Base-by-base conservation (phyloP, 106 monocot genomes). In the Alisma plantagoaquatica region DNA sequence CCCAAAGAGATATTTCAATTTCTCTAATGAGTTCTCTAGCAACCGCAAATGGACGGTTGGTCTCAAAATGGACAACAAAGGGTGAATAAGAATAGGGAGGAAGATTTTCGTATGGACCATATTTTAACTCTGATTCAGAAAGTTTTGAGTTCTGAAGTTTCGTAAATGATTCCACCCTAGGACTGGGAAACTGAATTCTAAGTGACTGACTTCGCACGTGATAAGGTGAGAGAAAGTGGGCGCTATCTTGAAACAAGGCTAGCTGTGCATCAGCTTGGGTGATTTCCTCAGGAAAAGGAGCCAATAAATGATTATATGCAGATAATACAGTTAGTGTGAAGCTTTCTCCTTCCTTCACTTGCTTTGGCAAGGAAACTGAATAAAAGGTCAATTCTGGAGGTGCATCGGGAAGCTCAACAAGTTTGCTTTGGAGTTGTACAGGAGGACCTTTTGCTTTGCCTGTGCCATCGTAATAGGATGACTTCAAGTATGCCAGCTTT, bases 1-100 rank as follows among this genome's bases (percentile, higher is more conserved):
- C 96, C 96, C 96, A 98, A 53, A 89, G 96, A 24, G 96, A 98
- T 59, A 98, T 71, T 60, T 98, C 96, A 57, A 98, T 85, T 46
- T 98, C 96, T 43, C 89, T 72, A 19, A 75, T 23, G 30, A 98
- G 60, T 67, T 82, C 65, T 43, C 74, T 62, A 67, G 69, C 89
- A 66, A 98, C 78, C 26, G 69, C 67, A 78, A 98, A 98, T 63
- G 96, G 88, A 54, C 64, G 29, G 41, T 82, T 89, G 69, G 81
- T 89, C 63, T 98, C 96, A 69, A 84, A 98, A 67, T 98, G 96
- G 32, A 98, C 71, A 46, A 64, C 51, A 25, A 85, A 62, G 31
- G 96, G 71, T 30, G 60, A 64, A 55, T 78, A 76, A 23, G 81
- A 77, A 56, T 81, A 89, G 33, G 78, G 45, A 28, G 83, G 73